These are phyloP conservation scores for Cylindrotheca closterium DNA, from an alignment of 108 stramenopile species.

Conservation along the genomic window DNA sequence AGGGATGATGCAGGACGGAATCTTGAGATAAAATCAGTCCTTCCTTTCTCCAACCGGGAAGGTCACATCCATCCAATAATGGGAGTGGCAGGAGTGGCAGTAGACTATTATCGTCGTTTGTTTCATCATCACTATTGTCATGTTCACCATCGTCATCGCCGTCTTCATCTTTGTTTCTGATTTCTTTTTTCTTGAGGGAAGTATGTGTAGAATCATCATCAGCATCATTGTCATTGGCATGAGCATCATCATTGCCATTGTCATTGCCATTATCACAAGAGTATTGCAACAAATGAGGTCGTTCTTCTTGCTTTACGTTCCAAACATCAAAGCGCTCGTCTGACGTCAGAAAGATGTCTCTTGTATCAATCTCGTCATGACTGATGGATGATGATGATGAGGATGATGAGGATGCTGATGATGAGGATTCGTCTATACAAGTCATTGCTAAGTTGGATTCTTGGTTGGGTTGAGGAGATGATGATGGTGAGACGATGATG, in stretches of 20 bases:
- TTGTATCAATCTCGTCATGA: too few species aligned
- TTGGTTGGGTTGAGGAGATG: too few species aligned
- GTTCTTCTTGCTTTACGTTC: constrained; percentile 71
- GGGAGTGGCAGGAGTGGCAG: constrained; percentile 28
- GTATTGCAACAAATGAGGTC: constrained; percentile 73
- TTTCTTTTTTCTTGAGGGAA: not conserved
- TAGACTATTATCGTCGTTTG: constrained; percentile 33
- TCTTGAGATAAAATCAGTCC: constrained; percentile 38
- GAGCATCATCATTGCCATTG: not conserved
- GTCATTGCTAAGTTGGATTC: too few species aligned
- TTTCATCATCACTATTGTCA: not conserved
- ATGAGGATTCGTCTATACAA: too few species aligned
- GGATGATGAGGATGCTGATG: too few species aligned
- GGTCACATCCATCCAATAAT: constrained; percentile 77
- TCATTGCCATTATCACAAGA: not conserved
- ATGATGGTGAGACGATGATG: too few species aligned
- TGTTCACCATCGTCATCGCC: constrained; percentile 11
- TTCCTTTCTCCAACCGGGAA: constrained; percentile 65
- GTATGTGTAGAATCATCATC: too few species aligned
- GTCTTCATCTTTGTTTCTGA: constrained; percentile 1
- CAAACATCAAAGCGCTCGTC: constrained; percentile 80
- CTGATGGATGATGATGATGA: too few species aligned
- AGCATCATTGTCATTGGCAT: not conserved
- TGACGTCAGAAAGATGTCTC: constrained; percentile 29
- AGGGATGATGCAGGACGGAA: constrained; percentile 2